These are phyloP conservation scores for Paramecium pentaurelia DNA, from an alignment of 73 alveolate species.

Conservation along the genomic window DNA sequence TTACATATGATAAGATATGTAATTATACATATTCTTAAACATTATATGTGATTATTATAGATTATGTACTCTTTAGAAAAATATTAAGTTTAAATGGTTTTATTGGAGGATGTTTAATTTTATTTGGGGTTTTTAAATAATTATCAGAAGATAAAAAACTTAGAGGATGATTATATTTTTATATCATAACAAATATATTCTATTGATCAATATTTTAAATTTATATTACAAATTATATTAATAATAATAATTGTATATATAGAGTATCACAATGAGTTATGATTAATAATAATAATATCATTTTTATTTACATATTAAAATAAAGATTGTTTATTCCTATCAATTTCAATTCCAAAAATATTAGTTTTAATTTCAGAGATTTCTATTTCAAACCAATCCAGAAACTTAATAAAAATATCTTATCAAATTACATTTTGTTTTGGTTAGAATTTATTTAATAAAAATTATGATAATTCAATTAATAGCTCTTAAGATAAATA, in stretches of 20 bases:
- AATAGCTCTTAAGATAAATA: neutral
- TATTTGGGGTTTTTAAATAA: neutral
- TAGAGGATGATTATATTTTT: neutral
- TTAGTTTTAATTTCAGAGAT: neutral
- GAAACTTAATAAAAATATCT: too few relatives aligned
- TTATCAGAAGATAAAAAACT: neutral
- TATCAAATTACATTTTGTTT: too few relatives aligned
- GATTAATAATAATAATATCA: neutral
- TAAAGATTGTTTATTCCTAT: neutral
- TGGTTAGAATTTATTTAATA: neutral
- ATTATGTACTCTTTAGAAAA: neutral
- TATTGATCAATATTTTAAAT: neutral
- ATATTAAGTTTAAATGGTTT: neutral
- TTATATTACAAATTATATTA: too few relatives aligned
- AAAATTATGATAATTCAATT: too few relatives aligned
- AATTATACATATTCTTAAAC: neutral
- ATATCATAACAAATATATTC: neutral
- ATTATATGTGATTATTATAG: neutral
- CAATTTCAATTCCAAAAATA: too few relatives aligned
- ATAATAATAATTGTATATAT: too few relatives aligned
- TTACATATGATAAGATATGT: neutral
- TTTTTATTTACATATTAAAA: too few relatives aligned
- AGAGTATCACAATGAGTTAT: too few relatives aligned
- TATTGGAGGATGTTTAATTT: neutral
- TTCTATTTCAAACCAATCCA: neutral